Conservation (phyloP, 2,329 filamentous ascomycete genomes). For the Aspergillus intermedius region DNA sequence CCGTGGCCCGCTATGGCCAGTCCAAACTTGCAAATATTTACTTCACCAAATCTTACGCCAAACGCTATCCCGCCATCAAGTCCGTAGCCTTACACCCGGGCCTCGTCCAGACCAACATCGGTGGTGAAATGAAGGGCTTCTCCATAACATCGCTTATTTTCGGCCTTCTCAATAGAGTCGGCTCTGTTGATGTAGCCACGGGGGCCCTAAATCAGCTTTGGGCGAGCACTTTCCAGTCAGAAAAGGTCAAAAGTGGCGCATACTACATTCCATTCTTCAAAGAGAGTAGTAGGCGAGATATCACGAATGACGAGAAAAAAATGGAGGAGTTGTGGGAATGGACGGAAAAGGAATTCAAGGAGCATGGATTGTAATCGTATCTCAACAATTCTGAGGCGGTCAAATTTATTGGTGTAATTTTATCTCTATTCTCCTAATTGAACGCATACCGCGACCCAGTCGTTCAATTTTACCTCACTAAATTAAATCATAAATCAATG, state of each 20-base stretch:
- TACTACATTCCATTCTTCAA: not conserved
- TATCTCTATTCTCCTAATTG: too few species aligned
- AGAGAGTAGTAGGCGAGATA: not conserved
- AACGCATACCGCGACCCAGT: too few species aligned
- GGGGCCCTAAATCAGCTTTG: not conserved
- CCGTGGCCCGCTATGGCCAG: constrained; percentile 10
- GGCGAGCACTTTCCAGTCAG: not conserved
- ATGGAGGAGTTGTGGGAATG: too few species aligned
- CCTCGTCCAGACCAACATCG: constrained; percentile 4
- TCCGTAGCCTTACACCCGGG: constrained; percentile 6
- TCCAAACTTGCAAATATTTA: constrained; percentile 15
- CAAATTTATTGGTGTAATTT: too few species aligned
- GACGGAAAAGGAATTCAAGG: too few species aligned
- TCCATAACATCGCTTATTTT: not conserved
- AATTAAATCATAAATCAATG: too few species aligned
- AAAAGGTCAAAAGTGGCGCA: not conserved
- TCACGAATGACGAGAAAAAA: too few species aligned
- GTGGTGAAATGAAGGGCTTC: too few species aligned
- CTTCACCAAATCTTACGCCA: constrained; percentile 8
- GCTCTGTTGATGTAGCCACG: not conserved
- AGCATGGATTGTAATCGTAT: constrained; percentile 7
- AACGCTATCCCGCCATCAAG: constrained; percentile 1
- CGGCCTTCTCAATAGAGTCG: not conserved
- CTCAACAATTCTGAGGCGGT: too few species aligned
- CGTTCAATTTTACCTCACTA: too few species aligned